Base-by-base conservation (phyloP, 345 rosid species). In the Excoecaria agallocha region DNA sequence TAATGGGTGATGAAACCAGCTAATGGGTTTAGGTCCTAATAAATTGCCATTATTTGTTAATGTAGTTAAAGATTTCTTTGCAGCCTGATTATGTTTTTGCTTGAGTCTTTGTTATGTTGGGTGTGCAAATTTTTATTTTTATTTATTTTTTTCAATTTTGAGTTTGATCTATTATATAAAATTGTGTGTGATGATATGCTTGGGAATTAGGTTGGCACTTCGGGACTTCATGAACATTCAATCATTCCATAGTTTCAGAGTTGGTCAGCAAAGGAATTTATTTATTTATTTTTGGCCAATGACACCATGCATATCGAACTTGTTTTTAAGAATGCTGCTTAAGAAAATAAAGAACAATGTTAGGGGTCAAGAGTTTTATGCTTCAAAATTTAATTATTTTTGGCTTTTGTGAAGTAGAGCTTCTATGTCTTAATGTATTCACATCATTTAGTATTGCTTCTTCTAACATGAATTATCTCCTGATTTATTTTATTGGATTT, bases 11-110 rank as follows among this genome's bases (percentile, higher is more conserved):
- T 35, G 24, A 61, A 30, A 70, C 66, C 69, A n/a, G 56, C 70
- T 67, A 50, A 30, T 59, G 49, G 65, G n/a, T 65, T 59, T 69
- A 17, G 66, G 72, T 20, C 55, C 60, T 59, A 51, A 56, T 64
- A 61, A 69, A 58, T 58, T 69, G 8, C 62, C 16, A 22, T 20
- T 38, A 37, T 74, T 58, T 16, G 12, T 62, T 66, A 20, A 54
- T 41, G 30, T 66, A 51, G 38, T 52, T 20, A 19, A 19, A 50
- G n/a, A 64, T 56, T 55, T 16, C 49, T 46, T 50, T 51, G 51
- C 41, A 54, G 50, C 50, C 51, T 39, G 61, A 38, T 10, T 17
- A 11, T 12, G 37, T 17, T 6, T n/a, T n/a, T 17, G 35, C 50
- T 37, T 71, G n/a, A 17, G 41, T 19, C 41, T 62, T 35, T 20